phyloP scores from a whole-genome alignment of 2,329 filamentous ascomycete species.

The Sporothrix mexicana region DNA sequence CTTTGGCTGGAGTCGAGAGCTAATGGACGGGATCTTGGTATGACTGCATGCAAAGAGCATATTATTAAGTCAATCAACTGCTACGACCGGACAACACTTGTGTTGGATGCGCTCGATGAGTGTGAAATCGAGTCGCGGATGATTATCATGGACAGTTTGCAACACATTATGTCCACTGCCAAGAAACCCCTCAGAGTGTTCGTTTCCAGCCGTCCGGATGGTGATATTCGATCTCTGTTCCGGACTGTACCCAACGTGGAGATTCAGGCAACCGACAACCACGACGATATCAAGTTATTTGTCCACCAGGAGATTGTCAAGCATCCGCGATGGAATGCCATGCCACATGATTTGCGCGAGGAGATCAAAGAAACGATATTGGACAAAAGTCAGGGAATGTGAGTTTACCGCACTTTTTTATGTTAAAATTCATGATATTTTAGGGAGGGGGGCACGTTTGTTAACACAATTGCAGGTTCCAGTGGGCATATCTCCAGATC shows the following conservation, averaged over 20 bases:
- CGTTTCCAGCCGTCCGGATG: slow-evolving; percentile 45
- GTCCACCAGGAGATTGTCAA: slow-evolving; percentile 39
- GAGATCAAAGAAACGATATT: slow-evolving; percentile 39
- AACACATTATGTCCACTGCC: slow-evolving; percentile 39
- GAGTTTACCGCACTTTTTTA: slow-evolving; percentile 31
- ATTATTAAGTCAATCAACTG: slow-evolving; percentile 41
- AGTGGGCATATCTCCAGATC: slow-evolving; percentile 45
- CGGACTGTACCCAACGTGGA: slow-evolving; percentile 38
- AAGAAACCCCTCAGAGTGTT: slow-evolving; percentile 44
- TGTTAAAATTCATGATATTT: background rate
- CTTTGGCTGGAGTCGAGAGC: background rate
- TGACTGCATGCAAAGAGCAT: slow-evolving; percentile 33
- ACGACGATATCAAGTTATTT: slow-evolving; percentile 43
- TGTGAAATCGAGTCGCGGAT: slow-evolving; percentile 41
- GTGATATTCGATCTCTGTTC: slow-evolving; percentile 41
- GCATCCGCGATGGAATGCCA: slow-evolving; percentile 36
- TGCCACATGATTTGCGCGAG: slow-evolving; percentile 36
- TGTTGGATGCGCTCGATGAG: slow-evolving; percentile 49
- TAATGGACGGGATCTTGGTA: background rate
- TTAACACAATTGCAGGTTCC: slow-evolving; percentile 41
- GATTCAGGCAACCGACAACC: slow-evolving; percentile 42
- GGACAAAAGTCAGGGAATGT: slow-evolving; percentile 43
- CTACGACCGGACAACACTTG: slow-evolving; percentile 43
- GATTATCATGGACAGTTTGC: slow-evolving; percentile 41
- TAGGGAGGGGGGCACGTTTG: no score